Evolutionary conservation across 2,329 filamentous ascomycete species (phyloP).

Genomic region (Onygena corvina): DNA sequence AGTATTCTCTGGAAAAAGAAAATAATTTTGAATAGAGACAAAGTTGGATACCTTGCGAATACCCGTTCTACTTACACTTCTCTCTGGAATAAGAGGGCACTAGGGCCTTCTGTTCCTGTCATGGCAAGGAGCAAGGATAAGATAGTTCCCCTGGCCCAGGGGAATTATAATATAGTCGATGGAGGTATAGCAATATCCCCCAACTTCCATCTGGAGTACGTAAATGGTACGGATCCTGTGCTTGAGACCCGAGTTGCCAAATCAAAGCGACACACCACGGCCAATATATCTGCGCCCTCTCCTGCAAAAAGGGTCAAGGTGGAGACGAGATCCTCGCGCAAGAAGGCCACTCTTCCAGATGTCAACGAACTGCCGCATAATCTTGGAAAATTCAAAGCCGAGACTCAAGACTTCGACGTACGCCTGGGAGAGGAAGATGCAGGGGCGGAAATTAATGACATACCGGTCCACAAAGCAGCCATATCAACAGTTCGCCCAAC

Average conservation of each 20-base stretch:
- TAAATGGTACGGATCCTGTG: neutral
- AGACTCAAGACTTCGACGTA: neutral
- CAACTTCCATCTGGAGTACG: neutral
- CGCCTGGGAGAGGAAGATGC: too few relatives aligned
- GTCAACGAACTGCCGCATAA: slow-evolving; percentile 20
- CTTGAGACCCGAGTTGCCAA: neutral
- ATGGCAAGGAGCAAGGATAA: neutral
- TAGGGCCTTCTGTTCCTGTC: neutral
- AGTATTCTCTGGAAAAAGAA: too few relatives aligned
- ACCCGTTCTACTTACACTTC: neutral
- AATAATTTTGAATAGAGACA: too few relatives aligned
- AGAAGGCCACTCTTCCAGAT: slow-evolving; percentile 2
- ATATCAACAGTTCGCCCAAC: neutral
- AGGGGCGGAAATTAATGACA: slow-evolving; percentile 1
- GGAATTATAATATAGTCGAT: neutral
- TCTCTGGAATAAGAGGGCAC: neutral
- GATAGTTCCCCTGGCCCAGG: neutral
- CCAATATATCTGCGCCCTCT: neutral
- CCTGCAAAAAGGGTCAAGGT: neutral
- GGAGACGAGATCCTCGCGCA: neutral
- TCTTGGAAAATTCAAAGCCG: slow-evolving; percentile 14
- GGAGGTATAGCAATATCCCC: neutral
- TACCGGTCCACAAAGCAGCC: neutral
- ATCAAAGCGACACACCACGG: neutral
- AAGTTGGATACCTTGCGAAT: too few relatives aligned